phyloP scores from a whole-genome alignment of 2,329 filamentous ascomycete genomes.

The Aspergillus felis region DNA sequence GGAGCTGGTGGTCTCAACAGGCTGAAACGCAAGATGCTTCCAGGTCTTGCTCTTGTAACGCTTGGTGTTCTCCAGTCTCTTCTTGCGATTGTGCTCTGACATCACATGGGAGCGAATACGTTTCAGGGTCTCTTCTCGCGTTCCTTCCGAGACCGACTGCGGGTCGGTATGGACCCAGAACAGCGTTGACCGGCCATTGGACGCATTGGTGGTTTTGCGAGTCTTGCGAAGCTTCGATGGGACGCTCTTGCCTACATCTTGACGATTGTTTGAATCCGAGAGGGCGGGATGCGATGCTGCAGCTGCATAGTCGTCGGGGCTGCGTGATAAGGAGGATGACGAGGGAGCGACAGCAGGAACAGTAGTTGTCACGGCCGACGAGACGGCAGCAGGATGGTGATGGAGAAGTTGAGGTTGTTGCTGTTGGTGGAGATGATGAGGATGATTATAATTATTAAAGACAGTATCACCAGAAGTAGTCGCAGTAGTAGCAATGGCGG shows the following conservation, averaged over 20 bases:
- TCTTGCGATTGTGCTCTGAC: conserved; percentile 42
- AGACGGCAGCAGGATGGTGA: conserved; percentile 3
- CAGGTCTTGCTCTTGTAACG: conserved; percentile 37
- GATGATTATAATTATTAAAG: conserved; percentile 4
- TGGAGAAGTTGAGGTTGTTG: conserved; percentile 6
- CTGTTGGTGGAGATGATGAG: conserved; percentile 1
- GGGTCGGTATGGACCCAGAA: conserved; percentile 40
- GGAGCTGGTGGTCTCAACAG: conserved; percentile 22
- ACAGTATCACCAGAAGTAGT: background rate
- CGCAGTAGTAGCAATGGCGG: background rate
- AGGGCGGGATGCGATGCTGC: background rate
- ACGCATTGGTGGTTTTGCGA: conserved; percentile 28
- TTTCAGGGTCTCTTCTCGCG: conserved; percentile 37
- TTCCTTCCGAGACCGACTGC: conserved; percentile 34
- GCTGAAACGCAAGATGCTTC: conserved; percentile 35
- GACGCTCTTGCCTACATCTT: conserved; percentile 17
- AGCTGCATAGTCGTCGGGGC: background rate
- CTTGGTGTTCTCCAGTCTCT: conserved; percentile 37
- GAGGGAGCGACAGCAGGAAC: background rate
- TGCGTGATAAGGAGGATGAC: conserved; percentile 3
- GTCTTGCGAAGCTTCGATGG: conserved; percentile 31
- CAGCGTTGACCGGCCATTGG: conserved; percentile 30
- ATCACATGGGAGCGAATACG: conserved; percentile 42
- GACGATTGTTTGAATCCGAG: conserved; percentile 5
- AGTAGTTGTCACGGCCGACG: background rate